A percentile compares a stretch with the other conserved stretches of the same genome.
Conservation (phyloP, 768 basidiomycete genomes). For the Mycena metata region DNA sequence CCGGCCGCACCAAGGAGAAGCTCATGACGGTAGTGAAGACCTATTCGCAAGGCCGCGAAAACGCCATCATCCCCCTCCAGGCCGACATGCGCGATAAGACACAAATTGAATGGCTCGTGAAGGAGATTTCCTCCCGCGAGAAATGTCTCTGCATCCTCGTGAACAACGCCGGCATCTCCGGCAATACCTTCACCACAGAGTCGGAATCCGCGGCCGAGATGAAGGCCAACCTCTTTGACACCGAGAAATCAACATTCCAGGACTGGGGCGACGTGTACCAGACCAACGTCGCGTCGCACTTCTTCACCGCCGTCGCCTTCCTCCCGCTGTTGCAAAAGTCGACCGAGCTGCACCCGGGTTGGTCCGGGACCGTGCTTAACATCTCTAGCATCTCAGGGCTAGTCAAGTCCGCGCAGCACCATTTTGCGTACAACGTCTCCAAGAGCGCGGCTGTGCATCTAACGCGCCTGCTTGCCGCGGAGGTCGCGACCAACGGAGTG, state of each 20-base stretch:
- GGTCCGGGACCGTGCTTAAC: constrained; percentile 44
- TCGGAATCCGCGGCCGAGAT: constrained; percentile 42
- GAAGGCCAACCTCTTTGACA: constrained; percentile 47
- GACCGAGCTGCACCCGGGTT: constrained; percentile 30
- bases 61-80: constrained; percentile 13
- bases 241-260: constrained; percentile 40
- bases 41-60: constrained; percentile 5
- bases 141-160: constrained; percentile 9
- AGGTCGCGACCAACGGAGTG: constrained; percentile 35
- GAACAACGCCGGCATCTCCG: constrained; percentile 33
- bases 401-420: not conserved
- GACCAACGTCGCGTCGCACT: constrained; percentile 38
- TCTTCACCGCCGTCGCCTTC: constrained; percentile 47
- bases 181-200: constrained; percentile 33
- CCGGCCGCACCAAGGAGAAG: constrained; percentile 36
- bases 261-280: constrained; percentile 40
- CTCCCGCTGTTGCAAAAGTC: constrained; percentile 44
- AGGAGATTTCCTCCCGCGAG: constrained; percentile 24
- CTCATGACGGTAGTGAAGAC: constrained; percentile 16
- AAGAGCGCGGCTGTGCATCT: constrained; percentile 49
- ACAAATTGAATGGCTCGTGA: constrained; percentile 6
- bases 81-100: constrained; percentile 45
- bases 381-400: constrained; percentile 36
- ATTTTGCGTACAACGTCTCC: constrained; percentile 47
- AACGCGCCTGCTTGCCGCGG: constrained; percentile 44